Base-by-base conservation (phyloP, 495 filamentous ascomycete genomes). In the Podospora comata region DNA sequence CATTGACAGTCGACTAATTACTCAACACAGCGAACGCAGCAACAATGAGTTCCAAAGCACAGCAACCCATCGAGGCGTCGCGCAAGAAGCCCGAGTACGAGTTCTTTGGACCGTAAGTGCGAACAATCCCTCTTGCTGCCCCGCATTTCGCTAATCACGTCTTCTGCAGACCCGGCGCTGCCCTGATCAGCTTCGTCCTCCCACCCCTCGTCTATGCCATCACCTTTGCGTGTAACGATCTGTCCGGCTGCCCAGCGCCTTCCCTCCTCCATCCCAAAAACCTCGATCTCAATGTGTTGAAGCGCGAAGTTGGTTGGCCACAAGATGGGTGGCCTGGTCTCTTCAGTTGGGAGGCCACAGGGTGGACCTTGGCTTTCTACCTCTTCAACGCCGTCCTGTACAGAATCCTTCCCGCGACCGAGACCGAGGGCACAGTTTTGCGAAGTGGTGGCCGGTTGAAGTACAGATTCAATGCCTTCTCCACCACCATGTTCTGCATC, bases 381-480 rank as follows among this genome's bases (percentile, higher is more conserved):
- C 75, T 89, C 23, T 83, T 94, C 75, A 92, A 87, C 70, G 80
- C 94, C 62, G 77, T 91, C 27, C 78, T 97, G 63, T 88, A 96
- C 77, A 81, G 87, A 55, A 79, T 94, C 61, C 84, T 99, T 15
- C 96, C 95, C 2, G 94, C 90, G 6, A 82, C 88, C 60, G 89
- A 89, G 70, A 81, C 82, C 0, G 81, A 92, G 57, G 94, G 95
- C 7, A 88, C 88, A 16, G 78, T 87, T 71, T 79, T 98, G 71
- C 79, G 82, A 4, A 86, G 85, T 68, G 92, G 93, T 54, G 91
- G 90, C 54, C 85, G 86, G 62, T 79, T 95, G 65, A 93, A 90
- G 76, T 98, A 98, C 79, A 91, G 91, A 68, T 89, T 97, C 79
- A 98, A 98, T 83, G 91, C 92, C n/a, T 93, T 96, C 79, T 78